Conservation (phyloP, 2,329 filamentous ascomycete genomes). For the Penicillium verrucosum region DNA sequence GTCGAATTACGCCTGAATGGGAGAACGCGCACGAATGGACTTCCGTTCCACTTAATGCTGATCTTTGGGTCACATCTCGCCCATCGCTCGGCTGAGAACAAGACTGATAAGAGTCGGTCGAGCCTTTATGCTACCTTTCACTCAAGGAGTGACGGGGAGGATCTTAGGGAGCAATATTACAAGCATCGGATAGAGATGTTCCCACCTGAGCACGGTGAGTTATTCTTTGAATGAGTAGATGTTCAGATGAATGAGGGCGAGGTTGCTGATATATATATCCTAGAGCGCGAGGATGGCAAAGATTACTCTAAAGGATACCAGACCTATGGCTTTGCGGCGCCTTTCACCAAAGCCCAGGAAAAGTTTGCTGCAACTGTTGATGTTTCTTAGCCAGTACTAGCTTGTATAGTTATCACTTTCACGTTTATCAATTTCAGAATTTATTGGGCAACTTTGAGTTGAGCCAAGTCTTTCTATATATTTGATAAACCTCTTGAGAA, state of each 20-base stretch:
- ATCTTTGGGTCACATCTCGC: constrained; percentile 37
- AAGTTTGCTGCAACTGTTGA: neutral
- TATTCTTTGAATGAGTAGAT: no score
- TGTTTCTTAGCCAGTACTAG: neutral
- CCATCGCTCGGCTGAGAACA: constrained; percentile 14
- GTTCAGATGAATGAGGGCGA: neutral
- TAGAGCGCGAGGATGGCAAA: constrained; percentile 22
- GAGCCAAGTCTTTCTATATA: neutral
- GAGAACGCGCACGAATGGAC: constrained; percentile 32
- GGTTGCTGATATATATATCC: neutral
- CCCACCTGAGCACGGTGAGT: no score
- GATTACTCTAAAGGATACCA: constrained; percentile 23
- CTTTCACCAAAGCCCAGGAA: constrained; percentile 15
- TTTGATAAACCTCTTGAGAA: neutral
- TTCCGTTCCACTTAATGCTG: constrained; percentile 30
- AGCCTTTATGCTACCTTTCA: no score
- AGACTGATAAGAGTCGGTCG: no score
- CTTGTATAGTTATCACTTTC: neutral
- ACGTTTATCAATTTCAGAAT: neutral
- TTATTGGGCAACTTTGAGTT: neutral
- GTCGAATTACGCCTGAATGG: constrained; percentile 32
- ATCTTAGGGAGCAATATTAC: no score
- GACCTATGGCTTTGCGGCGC: constrained; percentile 25
- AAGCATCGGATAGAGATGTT: no score
- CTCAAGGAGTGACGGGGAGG: no score